phyloP scores from a whole-genome alignment of 176 grass and related monocot species.

The Eleusine indica region DNA sequence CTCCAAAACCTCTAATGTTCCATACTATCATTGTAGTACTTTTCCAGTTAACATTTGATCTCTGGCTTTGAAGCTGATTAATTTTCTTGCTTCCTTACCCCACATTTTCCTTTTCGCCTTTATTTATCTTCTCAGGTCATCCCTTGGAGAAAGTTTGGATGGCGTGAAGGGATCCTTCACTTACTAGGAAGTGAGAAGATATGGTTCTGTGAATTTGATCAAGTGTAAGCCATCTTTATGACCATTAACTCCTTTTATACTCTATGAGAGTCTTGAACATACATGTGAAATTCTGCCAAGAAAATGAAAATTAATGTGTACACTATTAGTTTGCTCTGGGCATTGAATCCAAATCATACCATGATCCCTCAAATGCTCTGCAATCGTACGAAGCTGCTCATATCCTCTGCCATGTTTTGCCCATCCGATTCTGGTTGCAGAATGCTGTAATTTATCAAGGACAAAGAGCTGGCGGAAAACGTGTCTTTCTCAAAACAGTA shows the following conservation, averaged over 20 bases:
- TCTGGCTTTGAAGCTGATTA: background rate
- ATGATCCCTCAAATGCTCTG: too few species aligned
- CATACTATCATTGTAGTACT: background rate
- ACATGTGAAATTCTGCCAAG: background rate
- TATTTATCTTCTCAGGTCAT: slow-evolving; percentile 46
- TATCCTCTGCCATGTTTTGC: too few species aligned
- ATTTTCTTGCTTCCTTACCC: background rate
- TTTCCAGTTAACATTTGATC: background rate
- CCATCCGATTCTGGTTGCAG: too few species aligned
- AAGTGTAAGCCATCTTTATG: slow-evolving; percentile 7
- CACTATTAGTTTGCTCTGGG: background rate
- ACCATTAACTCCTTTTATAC: slow-evolving; percentile 7
- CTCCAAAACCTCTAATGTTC: background rate
- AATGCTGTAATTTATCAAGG: too few species aligned
- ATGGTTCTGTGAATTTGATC: background rate
- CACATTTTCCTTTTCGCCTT: background rate
- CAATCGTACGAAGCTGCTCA: too few species aligned
- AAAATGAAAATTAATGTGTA: background rate
- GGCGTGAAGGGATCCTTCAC: slow-evolving; percentile 74
- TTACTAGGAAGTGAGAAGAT: slow-evolving; percentile 36
- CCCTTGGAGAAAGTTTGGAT: slow-evolving; percentile 81
- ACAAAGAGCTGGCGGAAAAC: too few species aligned
- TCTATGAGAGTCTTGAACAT: background rate
- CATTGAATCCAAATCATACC: background rate
- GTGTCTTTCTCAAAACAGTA: too few species aligned